Evolutionary conservation across 164 flowering plant genomes (phyloP).

Genomic region (Vitis rupestris): DNA sequence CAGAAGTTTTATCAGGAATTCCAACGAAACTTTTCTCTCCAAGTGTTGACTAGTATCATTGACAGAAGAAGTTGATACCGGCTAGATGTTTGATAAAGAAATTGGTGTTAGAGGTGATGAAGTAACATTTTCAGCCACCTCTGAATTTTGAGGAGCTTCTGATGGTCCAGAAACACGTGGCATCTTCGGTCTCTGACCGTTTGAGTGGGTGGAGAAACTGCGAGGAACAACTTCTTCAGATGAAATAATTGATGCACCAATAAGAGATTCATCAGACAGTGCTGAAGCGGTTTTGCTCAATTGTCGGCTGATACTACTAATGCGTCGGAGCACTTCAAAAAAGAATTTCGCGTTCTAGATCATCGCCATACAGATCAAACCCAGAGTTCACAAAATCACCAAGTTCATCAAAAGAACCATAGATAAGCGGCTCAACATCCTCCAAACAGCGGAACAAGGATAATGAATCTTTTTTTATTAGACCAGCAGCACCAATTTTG

Average conservation of each 20-base stretch:
- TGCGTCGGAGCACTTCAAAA: constrained; percentile 59
- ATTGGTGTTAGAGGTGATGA: too few relatives aligned
- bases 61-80: too few relatives aligned
- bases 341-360: constrained; percentile 52
- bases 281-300: constrained; percentile 72
- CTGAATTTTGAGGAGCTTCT: too few relatives aligned
- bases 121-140: too few relatives aligned
- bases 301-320: constrained; percentile 53
- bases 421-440: constrained; percentile 61
- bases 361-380: constrained; percentile 38
- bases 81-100: too few relatives aligned
- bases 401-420: constrained; percentile 57
- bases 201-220: not conserved
- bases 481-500: constrained; percentile 31
- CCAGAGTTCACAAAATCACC: constrained; percentile 39
- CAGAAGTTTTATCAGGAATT: too few relatives aligned
- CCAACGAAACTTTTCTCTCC: too few relatives aligned
- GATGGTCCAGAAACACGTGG: too few relatives aligned
- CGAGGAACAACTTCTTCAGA: constrained; percentile 63
- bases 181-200: too few relatives aligned
- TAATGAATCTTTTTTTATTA: constrained; percentile 62
- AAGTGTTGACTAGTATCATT: too few relatives aligned
- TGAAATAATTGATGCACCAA: constrained; percentile 35
- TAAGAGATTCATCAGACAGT: constrained; percentile 65
- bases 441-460: constrained; percentile 75